Percentiles rank a stretch among this genome's conserved stretches.
Conservation (phyloP, 176 grass and related monocot genomes). For the Melocanna baccifera region DNA sequence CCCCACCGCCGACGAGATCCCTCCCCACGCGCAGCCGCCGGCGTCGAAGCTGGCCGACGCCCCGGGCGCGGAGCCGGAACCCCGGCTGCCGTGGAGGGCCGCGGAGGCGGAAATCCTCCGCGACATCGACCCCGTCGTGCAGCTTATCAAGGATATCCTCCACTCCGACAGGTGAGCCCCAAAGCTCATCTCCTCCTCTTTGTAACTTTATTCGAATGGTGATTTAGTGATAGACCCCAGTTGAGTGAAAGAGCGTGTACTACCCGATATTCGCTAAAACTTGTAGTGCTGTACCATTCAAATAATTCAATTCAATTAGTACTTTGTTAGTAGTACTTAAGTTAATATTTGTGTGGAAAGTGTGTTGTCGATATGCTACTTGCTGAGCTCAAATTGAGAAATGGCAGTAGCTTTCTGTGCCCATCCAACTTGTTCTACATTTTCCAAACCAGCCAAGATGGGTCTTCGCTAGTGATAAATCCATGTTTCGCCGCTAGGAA, state of each 20-base stretch:
- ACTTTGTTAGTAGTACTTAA: not conserved
- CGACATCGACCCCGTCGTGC: constrained; percentile 55
- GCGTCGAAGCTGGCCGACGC: constrained; percentile 17
- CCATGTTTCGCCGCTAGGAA: not conserved
- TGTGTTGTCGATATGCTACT: not conserved
- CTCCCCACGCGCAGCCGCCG: constrained; percentile 12
- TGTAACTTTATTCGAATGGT: not conserved
- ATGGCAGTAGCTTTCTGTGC: not conserved
- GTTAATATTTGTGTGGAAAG: not conserved
- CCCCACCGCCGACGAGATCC: constrained; percentile 27
- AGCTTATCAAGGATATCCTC: constrained; percentile 74
- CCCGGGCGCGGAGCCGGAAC: constrained; percentile 4
- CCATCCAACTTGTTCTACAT: not conserved
- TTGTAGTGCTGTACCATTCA: not conserved
- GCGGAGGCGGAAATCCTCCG: constrained; percentile 60
- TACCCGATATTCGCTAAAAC: not conserved
- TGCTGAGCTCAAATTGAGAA: not conserved
- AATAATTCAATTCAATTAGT: not conserved
- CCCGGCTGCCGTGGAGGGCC: constrained; percentile 41
- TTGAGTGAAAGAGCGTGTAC: not conserved
- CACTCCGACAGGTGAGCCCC: constrained; percentile 64
- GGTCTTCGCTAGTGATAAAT: not conserved
- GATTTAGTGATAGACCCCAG: too few species aligned
- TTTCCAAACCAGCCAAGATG: not conserved
- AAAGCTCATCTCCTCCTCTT: not conserved